Evolutionary conservation across 2,329 filamentous ascomycete species (phyloP).

Genomic region (Fusarium subtropicale): DNA sequence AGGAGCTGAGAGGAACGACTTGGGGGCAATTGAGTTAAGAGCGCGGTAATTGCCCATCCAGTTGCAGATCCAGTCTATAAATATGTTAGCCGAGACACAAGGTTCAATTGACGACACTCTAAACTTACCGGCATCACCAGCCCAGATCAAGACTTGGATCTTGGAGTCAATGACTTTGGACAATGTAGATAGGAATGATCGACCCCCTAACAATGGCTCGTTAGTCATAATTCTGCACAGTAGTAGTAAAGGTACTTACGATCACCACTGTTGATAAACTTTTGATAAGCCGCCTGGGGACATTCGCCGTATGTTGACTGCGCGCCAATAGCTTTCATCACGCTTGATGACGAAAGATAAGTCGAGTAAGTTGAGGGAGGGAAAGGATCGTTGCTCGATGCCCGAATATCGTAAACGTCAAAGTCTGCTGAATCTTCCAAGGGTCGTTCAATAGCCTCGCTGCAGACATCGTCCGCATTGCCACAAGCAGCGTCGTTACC

Average conservation of each 20-base stretch:
- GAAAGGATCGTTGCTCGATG: constrained; percentile 29
- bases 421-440: constrained; percentile 48
- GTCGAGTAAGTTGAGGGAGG: constrained; percentile 35
- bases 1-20: constrained; percentile 51
- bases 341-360: constrained; percentile 29
- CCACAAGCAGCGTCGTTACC: constrained; percentile 45
- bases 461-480: constrained; percentile 44
- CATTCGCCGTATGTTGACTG: constrained; percentile 38
- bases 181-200: constrained; percentile 58
- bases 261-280: constrained; percentile 39
- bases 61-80: constrained; percentile 66
- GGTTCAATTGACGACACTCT: rapidly evolving
- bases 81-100: neutral
- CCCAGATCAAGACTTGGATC: constrained; percentile 63
- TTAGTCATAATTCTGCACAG: neutral
- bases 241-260: constrained; percentile 16
- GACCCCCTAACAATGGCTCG: constrained; percentile 47
- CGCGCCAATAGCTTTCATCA: constrained; percentile 41
- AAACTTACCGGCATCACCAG: constrained; percentile 60
- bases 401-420: constrained; percentile 61
- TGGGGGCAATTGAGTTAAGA: constrained; percentile 58
- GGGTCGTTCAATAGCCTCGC: constrained; percentile 17
- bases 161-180: constrained; percentile 59
- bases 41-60: constrained; percentile 62
- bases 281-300: constrained; percentile 21